Evolutionary conservation across 2,329 filamentous ascomycete species (phyloP).

Genomic region (Penicillium griseofulvum): DNA sequence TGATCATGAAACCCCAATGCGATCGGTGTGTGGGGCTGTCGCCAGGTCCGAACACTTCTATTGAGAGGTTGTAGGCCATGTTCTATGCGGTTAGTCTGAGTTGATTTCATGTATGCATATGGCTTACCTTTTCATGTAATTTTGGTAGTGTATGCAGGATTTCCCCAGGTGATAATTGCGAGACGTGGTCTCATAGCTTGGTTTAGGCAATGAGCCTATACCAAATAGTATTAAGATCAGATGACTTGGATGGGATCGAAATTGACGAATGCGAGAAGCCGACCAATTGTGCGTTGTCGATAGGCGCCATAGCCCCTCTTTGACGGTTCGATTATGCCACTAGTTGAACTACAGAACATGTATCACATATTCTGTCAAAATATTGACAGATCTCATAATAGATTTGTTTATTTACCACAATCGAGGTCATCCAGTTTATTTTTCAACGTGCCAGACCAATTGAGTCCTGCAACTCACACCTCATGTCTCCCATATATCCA

Average conservation of each 20-base stretch:
- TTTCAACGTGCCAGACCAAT: background rate
- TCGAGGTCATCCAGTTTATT: background rate
- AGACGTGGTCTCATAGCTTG: background rate
- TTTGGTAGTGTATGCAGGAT: background rate
- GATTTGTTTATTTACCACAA: background rate
- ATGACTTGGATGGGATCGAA: conserved; percentile 3
- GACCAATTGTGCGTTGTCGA: conserved; percentile 4
- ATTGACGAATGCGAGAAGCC: background rate
- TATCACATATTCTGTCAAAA: background rate
- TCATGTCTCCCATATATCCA: background rate
- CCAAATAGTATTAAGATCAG: background rate
- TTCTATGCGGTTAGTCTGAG: background rate
- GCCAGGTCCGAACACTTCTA: conserved; percentile 24
- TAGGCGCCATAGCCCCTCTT: background rate
- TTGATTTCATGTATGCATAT: background rate
- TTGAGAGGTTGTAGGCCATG: conserved; percentile 22
- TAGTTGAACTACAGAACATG: background rate
- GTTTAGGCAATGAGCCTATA: background rate
- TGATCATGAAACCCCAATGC: conserved; percentile 28
- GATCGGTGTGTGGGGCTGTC: conserved; percentile 22
- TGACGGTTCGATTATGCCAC: background rate
- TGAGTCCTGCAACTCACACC: background rate
- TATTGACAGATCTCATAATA: background rate
- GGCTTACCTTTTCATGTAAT: background rate
- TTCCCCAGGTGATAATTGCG: background rate